Evolutionary conservation across 768 basidiomycete species (phyloP), one percentile per base, ranked within the genome.

Genomic region (Boletellus sp.): DNA sequence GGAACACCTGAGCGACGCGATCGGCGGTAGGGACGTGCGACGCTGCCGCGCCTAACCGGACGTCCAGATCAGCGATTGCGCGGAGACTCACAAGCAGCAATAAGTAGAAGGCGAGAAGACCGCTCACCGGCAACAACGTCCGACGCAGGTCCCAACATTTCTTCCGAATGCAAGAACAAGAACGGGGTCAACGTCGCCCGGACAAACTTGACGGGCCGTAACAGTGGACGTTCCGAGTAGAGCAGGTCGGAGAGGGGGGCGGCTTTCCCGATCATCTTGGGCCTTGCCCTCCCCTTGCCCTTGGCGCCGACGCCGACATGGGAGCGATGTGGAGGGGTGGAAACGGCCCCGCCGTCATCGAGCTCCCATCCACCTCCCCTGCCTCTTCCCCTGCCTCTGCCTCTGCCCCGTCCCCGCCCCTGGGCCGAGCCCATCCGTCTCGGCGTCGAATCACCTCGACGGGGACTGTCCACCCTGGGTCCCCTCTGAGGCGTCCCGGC

Each of bases 181-280:
- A 76, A 65, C 46, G 77, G 69, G 2, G 77, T 79, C 37, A 75
- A 45, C 11, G 74, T 71, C 0, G 85, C 80, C 16, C 72, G 80
- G 12, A 91, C 86, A 55, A 92, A 91, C 12, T 69, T 68, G 55
- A 92, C 70, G 0, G 88, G 89, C n/a, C 73, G 72, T 16, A 90
- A 71, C 0, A 81, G 70, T 2, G 85, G 87, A 24, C 88, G 70
- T 34, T 81, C 78, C 22, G 75, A 67, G 51, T 78, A 74, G 8
- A 87, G 69, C 37, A 84, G 58, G 20, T 71, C 74, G 1, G 85
- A 85, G 16, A 85, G 68, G 4, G 83, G 71, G 2, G 75, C 75
- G 40, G 75, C 72, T 32, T 65, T 65, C 13, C 47, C 48, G 40
- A 52, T 15, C 32, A n/a, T 17, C 28, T 28, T 28, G 28, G 28